Base-by-base conservation (phyloP, 129 eudicot genomes). In the Saussurea involucrata region DNA sequence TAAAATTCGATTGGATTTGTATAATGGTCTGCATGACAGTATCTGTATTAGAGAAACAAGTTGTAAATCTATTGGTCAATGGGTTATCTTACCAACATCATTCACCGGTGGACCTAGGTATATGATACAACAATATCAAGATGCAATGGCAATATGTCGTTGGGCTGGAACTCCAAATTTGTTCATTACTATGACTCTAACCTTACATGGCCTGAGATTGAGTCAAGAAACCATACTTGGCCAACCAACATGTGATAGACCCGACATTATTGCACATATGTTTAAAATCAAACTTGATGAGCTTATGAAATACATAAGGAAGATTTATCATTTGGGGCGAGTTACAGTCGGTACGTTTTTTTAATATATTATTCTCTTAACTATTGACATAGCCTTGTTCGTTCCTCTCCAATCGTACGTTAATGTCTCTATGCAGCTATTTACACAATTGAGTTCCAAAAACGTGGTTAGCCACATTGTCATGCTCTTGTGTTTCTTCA, bases 371-470 rank as follows among this genome's bases (percentile, higher is more conserved):
- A 1, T 13, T 46, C 1, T n/a, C 10, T 67, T 4, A 27, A 5
- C 15, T 24, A 13, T 3, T 7, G 2, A 60, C 25, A n/a, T 60
- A n/a, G n/a, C 24, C 25, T 0, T 49, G 17, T 72, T 24, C 9
- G 2, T 24, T 46, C 17, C 4, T 28, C 1, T 31, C 25, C 31
- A 28, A 29, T 1, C 24, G 4, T 67, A 12, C 10, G 11, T 67
- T 0, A 24, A 15, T 46, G 7, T 7, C 2, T 60, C n/a, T 60
- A 0, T 68, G 55, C 22, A 72, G n/a, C 49, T 72, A 72, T 72
- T 28, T 72, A 72, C 24, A 72, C 42, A 24, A 71, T 42, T 49
- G 75, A 71, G 22, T 72, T 72, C 18, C 76, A 72, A 57, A 72
- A 72, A 53, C 42, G 29, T 2, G 76, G 75, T 4, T 18, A 53